These are phyloP conservation scores for Aureobasidium sp. DNA, from an alignment of 2,329 filamentous ascomycete genomes.

Conservation along the genomic window DNA sequence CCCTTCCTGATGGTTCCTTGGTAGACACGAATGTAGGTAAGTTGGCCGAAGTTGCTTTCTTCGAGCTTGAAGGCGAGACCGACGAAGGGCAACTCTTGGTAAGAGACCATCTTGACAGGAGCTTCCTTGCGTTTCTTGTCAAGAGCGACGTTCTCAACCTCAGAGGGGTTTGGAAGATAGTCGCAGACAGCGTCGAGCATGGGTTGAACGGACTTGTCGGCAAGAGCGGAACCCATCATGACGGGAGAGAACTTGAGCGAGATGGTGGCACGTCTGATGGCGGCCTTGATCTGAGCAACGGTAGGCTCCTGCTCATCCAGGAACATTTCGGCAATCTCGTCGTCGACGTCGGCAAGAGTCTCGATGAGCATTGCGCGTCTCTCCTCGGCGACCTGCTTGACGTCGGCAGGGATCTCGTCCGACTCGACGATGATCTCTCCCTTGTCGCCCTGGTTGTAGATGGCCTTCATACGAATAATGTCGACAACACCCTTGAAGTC, in stretches of 20 bases:
- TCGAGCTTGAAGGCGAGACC: conserved; percentile 97
- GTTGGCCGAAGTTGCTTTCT: conserved; percentile 95
- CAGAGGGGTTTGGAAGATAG: conserved; percentile 84
- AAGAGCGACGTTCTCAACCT: conserved; percentile 83
- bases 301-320: conserved; percentile 79
- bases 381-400: conserved; percentile 69
- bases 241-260: conserved; percentile 85
- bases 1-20: conserved; percentile 87
- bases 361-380: conserved; percentile 83
- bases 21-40: conserved; percentile 98
- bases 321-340: conserved; percentile 94
- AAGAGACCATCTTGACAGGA: conserved; percentile 79
- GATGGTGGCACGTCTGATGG: conserved; percentile 87
- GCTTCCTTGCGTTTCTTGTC: conserved; percentile 74
- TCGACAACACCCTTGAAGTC: conserved; percentile 90
- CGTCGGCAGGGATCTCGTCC: conserved; percentile 75
- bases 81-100: conserved; percentile 89
- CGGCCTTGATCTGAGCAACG: conserved; percentile 76
- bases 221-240: conserved; percentile 91
- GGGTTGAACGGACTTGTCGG: conserved; percentile 89
- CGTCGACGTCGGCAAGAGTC: conserved; percentile 92
- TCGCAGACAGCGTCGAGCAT: conserved; percentile 97
- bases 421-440: conserved; percentile 70
- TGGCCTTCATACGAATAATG: conserved; percentile 81
- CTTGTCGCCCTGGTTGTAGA: conserved; percentile 79